Evolutionary conservation across 2,329 filamentous ascomycete species (phyloP).

Genomic region (Penicillium sp.): DNA sequence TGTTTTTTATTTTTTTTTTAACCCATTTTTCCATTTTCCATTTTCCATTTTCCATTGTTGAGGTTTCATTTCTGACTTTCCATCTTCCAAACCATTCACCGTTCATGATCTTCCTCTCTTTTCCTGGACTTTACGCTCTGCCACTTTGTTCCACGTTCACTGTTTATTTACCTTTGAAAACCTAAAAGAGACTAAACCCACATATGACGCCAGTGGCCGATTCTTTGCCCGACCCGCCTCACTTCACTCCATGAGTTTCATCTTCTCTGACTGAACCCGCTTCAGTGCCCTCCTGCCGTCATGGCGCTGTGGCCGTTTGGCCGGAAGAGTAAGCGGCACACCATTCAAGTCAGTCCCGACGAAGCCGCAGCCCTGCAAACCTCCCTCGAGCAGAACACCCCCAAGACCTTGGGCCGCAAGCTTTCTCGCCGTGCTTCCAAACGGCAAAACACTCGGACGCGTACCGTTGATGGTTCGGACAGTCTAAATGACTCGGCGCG

Average conservation of each 20-base stretch:
- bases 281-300: conserved; percentile 23
- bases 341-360: conserved; percentile 56
- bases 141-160: conserved; percentile 3
- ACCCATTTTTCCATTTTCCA: neutral
- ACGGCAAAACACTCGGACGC: conserved; percentile 32
- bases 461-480: conserved; percentile 23
- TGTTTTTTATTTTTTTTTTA: neutral
- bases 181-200: conserved; percentile 7
- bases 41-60: neutral
- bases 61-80: neutral
- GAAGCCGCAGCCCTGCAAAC: conserved; percentile 39
- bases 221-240: neutral
- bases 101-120: conserved; percentile 1
- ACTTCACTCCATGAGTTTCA: conserved; percentile 26
- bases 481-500: conserved; percentile 14
- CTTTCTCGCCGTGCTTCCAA: conserved; percentile 36
- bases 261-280: conserved; percentile 13
- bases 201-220: conserved; percentile 16
- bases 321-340: conserved; percentile 68
- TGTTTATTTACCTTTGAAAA: conserved; percentile 3
- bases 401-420: conserved; percentile 30
- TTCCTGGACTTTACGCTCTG: conserved; percentile 10
- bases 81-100: neutral
- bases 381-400: conserved; percentile 32
- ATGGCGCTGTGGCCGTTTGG: conserved; percentile 87